Conservation (phyloP, 2,329 filamentous ascomycete species). For the Beauveria brongniartii region DNA sequence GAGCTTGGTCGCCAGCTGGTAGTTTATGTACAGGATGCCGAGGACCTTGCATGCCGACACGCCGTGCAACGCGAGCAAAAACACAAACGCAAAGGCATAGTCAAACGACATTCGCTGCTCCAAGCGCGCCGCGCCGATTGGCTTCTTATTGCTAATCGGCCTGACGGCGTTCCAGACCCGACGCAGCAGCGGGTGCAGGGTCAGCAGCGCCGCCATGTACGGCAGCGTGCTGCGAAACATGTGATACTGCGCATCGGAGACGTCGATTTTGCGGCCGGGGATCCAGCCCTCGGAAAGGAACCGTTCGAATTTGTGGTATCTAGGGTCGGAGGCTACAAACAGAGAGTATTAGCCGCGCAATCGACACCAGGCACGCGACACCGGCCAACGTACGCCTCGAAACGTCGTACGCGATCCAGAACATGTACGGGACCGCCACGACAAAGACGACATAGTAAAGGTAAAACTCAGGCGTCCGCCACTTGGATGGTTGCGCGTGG, state of each 20-base stretch:
- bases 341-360: not conserved
- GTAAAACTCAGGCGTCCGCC: slow-evolving; percentile 80
- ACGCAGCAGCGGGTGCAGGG: slow-evolving; percentile 73
- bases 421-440: slow-evolving; percentile 71
- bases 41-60: slow-evolving; percentile 79
- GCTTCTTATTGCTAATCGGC: slow-evolving; percentile 21
- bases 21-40: slow-evolving; percentile 73
- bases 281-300: slow-evolving; percentile 82
- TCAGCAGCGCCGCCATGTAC: slow-evolving; percentile 63
- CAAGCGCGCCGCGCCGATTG: slow-evolving; percentile 48
- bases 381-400: slow-evolving; percentile 57
- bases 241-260: slow-evolving; percentile 81
- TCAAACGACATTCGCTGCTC: slow-evolving; percentile 75
- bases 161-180: slow-evolving; percentile 57
- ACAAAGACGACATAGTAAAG: slow-evolving; percentile 67
- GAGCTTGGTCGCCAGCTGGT: slow-evolving; percentile 63
- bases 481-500: slow-evolving; percentile 57
- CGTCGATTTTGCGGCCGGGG: slow-evolving; percentile 83
- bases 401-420: slow-evolving; percentile 79
- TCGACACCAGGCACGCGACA: not conserved
- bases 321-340: slow-evolving; percentile 63
- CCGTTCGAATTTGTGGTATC: slow-evolving; percentile 65
- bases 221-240: slow-evolving; percentile 82
- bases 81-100: slow-evolving; percentile 69
- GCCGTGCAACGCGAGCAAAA: slow-evolving; percentile 73